Base-by-base conservation (phyloP, 495 filamentous ascomycete species). In the Aspergillus nidulans region DNA sequence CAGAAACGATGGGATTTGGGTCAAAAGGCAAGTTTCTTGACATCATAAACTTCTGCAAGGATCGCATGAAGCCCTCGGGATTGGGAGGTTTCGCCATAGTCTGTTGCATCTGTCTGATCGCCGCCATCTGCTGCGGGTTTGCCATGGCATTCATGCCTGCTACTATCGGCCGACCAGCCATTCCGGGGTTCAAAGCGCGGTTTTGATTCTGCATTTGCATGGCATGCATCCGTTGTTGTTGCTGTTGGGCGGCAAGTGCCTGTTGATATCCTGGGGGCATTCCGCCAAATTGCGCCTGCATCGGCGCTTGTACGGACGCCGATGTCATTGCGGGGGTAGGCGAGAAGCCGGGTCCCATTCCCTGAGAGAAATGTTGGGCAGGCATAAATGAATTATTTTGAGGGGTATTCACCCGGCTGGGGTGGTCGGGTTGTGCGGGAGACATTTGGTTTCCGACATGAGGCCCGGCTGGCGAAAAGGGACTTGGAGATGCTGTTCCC, bases 401-500 rank as follows among this genome's bases (percentile, higher is more conserved):
- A 0, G 91, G 90, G 9, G 89, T 91, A 54, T 81, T 80, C 25
- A 85, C 81, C 43, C 85, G 77, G 56, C 84, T 89, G 24, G 82
- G 80, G 64, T 92, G 88, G 49, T 92, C 90, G 13, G 85, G 84
- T 23, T 86, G 84, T 13, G 89, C 78, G 5, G 91, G 89, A 4
- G 91, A 92, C 61, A 87, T 81, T 54, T 95, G 90, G 2, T 82
- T 73, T 40, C 77, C 83, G 60, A 92, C 89, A 51, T 87, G 83
- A 60, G 87, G 87, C 30, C 82, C 81, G 24, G 85, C 86, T 18
- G 90, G 89, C 1, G 91, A 91, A 70, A 95, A 96, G 0, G 91
- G 91, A 66, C 90, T 90, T 3, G 92, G 92, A 15, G 92, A 97
- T 28, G 90, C 85, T 23, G 94, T 96, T 55, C 90, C 85, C 69